Conservation (phyloP, 305 asterid genomes). For the Coffea humblotiana region DNA sequence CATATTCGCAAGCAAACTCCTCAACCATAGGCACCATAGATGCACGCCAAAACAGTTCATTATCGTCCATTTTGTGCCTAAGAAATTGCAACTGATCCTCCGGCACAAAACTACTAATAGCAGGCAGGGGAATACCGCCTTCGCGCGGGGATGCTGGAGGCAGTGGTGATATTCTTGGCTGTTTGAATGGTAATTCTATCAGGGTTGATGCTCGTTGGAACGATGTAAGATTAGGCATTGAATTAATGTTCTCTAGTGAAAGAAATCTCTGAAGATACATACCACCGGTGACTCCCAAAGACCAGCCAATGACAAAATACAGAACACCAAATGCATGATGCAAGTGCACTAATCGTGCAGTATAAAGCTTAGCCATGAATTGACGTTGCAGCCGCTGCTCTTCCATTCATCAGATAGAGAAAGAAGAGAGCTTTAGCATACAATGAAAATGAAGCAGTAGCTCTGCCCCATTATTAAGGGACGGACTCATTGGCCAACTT, state of each 20-base stretch:
- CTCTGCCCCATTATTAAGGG: constrained; percentile 1
- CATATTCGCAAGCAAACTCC: constrained; percentile 9
- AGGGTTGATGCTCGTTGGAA: neutral
- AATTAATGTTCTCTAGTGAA: neutral
- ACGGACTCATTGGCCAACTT: constrained; percentile 1
- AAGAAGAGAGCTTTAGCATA: neutral
- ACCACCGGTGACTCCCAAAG: constrained; percentile 12
- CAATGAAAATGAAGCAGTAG: neutral
- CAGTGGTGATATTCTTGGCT: neutral
- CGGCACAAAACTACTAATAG: neutral
- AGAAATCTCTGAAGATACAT: constrained; percentile 6
- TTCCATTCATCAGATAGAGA: neutral
- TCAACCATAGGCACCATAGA: constrained; percentile 22
- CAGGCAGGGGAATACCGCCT: neutral
- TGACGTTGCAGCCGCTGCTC: neutral
- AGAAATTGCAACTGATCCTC: neutral
- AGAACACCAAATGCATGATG: constrained; percentile 12
- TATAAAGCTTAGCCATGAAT: neutral
- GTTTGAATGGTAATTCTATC: neutral
- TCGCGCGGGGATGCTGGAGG: neutral
- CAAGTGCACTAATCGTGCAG: constrained; percentile 7
- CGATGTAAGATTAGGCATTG: neutral
- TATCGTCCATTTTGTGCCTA: constrained; percentile 27
- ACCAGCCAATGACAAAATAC: constrained; percentile 15
- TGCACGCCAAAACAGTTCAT: constrained; percentile 30